Evolutionary conservation across 164 flowering plant genomes (phyloP), one percentile per base, ranked within the genome.

Genomic region (Piper betle): DNA sequence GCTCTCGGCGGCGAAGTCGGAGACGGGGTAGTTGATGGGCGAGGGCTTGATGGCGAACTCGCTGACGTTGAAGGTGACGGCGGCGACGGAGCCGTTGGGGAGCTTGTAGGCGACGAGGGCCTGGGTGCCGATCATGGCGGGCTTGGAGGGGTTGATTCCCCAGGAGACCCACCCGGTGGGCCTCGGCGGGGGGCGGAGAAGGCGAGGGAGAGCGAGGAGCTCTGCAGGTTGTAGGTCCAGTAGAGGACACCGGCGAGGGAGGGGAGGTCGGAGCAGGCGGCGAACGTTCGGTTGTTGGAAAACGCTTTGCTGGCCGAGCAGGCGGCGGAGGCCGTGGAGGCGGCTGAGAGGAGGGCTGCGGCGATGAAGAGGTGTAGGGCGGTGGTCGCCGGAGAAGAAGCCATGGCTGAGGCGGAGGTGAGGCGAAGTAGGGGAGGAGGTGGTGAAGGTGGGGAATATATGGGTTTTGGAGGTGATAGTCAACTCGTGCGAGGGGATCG

Each of bases 81-180:
- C 82, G 10, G 62, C 39, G 73, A 78, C 61, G 1, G 60, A n/a
- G 6, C 83, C 83, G 20, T 71, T 19, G 4, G 55, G 43, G 2
- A 25, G 19, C 52, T 17, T 39, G 62, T 59, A 65, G 17, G 83
- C 89, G 37, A 82, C 39, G 39, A 84, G 63, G 4, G 86, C 68
- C 62, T 82, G 83, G 0, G 86, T 48, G 0, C 86, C 89, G 7
- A 46, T 56, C 89, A 84, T 84, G 15, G 73, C 78, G 17, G 63
- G 37, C 25, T 53, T 39, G 6, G 70, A 66, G 11, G 89, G 89
- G 66, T 84, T 84, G 39, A 84, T 74, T 39, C 80, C 86, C 85
- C 86, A 84, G 0, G 86, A 59, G 15, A 81, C 40, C 89, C 89
- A 84, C 5, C 84, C 84, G 48, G 8, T 15, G 19, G 81, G 54